Evolutionary conservation across 129 eudicot species (phyloP).

Genomic region (Chrysanthemum makinoi): DNA sequence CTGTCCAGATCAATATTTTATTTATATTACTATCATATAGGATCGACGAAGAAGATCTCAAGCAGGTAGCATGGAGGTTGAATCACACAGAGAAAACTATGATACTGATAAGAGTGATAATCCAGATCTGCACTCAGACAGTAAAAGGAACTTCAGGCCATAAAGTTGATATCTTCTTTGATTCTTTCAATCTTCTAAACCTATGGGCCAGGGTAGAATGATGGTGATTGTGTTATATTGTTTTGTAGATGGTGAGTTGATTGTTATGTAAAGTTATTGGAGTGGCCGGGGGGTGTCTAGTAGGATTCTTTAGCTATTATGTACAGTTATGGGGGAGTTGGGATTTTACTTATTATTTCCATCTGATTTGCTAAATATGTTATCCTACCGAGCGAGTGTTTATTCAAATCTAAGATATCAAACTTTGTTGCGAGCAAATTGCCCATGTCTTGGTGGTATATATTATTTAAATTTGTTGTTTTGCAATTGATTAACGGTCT

Average conservation of each 20-base stretch:
- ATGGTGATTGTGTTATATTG: conserved; percentile 3
- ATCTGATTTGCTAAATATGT: conserved; percentile 19
- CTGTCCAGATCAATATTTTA: background rate
- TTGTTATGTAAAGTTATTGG: conserved; percentile 20
- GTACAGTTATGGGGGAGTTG: conserved; percentile 29
- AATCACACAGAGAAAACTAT: conserved; percentile 62
- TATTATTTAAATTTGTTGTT: background rate
- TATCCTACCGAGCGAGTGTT: conserved; percentile 18
- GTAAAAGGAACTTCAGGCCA: conserved; percentile 42
- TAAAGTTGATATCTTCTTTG: conserved; percentile 13
- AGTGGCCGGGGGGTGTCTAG: conserved; percentile 15
- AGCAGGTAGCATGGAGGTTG: conserved; percentile 70
- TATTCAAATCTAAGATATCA: conserved; percentile 15
- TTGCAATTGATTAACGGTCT: too few species aligned
- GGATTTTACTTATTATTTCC: conserved; percentile 22
- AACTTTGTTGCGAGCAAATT: background rate
- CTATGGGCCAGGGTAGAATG: conserved; percentile 8
- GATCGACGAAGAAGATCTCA: conserved; percentile 87
- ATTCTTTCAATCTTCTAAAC: conserved; percentile 21
- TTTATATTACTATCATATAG: conserved; percentile 27
- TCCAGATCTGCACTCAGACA: conserved; percentile 64
- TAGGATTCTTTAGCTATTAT: conserved; percentile 13
- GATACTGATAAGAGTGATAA: conserved; percentile 85
- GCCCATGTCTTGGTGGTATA: background rate
- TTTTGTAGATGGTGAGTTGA: conserved; percentile 19